Conservation (phyloP, 257 asterid species). For the Mitragyna speciosa region DNA sequence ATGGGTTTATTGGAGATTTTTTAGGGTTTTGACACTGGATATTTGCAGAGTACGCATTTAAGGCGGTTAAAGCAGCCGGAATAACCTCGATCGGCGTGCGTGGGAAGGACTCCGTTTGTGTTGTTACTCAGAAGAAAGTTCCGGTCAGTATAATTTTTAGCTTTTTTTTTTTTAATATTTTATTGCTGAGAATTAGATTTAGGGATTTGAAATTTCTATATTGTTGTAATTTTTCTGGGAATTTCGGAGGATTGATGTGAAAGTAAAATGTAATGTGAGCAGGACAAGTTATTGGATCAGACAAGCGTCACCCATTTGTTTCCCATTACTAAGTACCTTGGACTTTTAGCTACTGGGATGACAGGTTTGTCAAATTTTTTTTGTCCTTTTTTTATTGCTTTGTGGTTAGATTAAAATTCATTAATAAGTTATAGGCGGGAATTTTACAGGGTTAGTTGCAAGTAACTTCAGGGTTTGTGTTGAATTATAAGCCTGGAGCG, state of each 20-base stretch:
- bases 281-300: constrained; percentile 98
- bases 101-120: constrained; percentile 92
- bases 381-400: constrained; percentile 3
- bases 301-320: constrained; percentile 92
- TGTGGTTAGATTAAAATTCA: neutral
- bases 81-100: constrained; percentile 96
- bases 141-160: constrained; percentile 51
- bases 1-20: neutral
- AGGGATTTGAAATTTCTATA: neutral
- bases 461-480: neutral
- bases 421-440: neutral
- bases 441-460: neutral
- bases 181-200: neutral
- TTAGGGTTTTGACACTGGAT: constrained; percentile 1
- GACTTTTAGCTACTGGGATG: constrained; percentile 92
- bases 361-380: constrained; percentile 50
- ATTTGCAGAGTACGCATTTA: constrained; percentile 47
- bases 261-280: constrained; percentile 32
- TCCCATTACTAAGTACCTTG: constrained; percentile 76
- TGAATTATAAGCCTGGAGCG: neutral
- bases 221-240: neutral
- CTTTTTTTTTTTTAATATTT: neutral
- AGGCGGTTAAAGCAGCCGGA: constrained; percentile 94
- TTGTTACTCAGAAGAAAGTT: constrained; percentile 99
- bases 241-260: constrained; percentile 1